Evolutionary conservation across 2,329 filamentous ascomycete genomes (phyloP).

Genomic region (Neofusicoccum kwambonambiense): DNA sequence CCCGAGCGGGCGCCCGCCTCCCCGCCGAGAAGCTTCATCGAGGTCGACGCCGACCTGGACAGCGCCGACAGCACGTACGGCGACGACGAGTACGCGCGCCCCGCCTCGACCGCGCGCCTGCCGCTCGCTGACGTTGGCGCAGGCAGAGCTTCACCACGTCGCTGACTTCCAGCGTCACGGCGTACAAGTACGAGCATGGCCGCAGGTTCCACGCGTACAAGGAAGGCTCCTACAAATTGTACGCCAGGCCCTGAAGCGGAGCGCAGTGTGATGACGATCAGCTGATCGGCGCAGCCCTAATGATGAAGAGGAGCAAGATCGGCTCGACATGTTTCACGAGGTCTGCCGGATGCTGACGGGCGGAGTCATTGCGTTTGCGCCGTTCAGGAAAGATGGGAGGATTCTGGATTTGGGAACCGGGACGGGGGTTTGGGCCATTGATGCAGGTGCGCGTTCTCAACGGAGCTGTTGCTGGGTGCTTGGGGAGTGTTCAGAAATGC

Average conservation of each 20-base stretch:
- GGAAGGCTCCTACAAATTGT: slow-evolving; percentile 17
- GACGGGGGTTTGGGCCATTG: slow-evolving; percentile 2
- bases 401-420: neutral
- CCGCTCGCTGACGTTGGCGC: neutral
- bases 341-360: slow-evolving; percentile 21
- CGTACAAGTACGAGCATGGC: slow-evolving; percentile 24
- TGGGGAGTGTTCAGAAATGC: slow-evolving; percentile 43
- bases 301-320: neutral
- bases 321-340: slow-evolving; percentile 26
- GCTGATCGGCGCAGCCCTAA: neutral
- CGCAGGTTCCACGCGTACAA: slow-evolving; percentile 35
- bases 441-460: slow-evolving; percentile 7
- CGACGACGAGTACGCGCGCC: neutral
- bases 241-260: slow-evolving; percentile 26
- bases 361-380: neutral
- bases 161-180: neutral
- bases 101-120: neutral
- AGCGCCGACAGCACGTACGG: neutral
- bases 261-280: slow-evolving; percentile 10
- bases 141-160: slow-evolving; percentile 14
- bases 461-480: neutral
- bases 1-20: neutral
- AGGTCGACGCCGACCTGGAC: neutral
- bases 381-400: neutral
- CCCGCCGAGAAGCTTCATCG: neutral